These are phyloP conservation scores for Olyra latifolia DNA, from an alignment of 176 grass and related monocot species.

Conservation along the genomic window DNA sequence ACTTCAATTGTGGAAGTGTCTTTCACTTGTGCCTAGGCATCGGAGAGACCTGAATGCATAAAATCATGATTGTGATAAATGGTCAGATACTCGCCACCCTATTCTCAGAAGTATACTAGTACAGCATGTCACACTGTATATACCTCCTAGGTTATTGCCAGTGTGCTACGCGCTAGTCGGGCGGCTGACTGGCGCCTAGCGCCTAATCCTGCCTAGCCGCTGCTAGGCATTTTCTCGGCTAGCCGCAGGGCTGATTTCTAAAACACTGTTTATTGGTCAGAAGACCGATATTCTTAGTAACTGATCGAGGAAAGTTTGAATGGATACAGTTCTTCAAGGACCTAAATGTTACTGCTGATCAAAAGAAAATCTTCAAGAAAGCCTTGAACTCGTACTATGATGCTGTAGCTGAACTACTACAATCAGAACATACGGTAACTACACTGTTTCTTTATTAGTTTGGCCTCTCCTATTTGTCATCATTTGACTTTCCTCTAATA, in stretches of 20 bases:
- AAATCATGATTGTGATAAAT: conserved; percentile 17
- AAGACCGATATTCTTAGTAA: conserved; percentile 26
- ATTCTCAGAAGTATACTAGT: conserved; percentile 1
- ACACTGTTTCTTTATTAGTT: conserved; percentile 32
- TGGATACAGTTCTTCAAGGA: conserved; percentile 81
- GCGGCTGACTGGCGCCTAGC: too few species aligned
- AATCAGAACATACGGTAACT: conserved; percentile 83
- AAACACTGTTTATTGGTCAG: neutral
- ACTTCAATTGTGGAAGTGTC: conserved; percentile 13
- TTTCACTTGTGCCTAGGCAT: neutral
- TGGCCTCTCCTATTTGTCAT: conserved; percentile 13
- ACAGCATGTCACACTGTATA: neutral
- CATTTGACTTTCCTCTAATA: conserved; percentile 18
- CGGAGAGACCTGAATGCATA: conserved; percentile 15
- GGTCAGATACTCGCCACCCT: neutral
- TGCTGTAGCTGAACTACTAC: conserved; percentile 83
- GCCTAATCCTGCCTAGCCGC: too few species aligned
- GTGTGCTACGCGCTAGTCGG: too few species aligned
- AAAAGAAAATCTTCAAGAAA: conserved; percentile 99
- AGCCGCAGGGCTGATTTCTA: too few species aligned
- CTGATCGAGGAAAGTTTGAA: neutral
- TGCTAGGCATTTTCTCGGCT: too few species aligned
- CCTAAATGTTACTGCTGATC: conserved; percentile 85
- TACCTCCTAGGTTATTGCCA: too few species aligned
- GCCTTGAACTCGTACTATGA: conserved; percentile 88